Evolutionary conservation across 2,329 filamentous ascomycete genomes (phyloP).

Genomic region (Sporothrix globosa): DNA sequence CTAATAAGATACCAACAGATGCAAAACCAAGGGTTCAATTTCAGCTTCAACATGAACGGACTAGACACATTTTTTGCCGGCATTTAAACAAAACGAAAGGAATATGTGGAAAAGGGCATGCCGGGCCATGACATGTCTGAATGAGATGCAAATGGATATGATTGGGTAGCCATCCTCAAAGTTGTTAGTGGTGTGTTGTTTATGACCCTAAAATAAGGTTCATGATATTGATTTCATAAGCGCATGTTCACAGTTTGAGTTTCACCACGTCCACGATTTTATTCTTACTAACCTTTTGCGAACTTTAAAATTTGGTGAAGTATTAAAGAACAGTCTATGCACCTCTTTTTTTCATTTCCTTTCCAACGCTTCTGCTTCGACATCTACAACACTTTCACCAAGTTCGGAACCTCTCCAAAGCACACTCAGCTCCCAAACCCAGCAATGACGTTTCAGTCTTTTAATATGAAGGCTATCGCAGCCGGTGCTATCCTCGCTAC

Average conservation of each 20-base stretch:
- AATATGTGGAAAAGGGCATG: too few species aligned
- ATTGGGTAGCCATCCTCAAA: background rate
- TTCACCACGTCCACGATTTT: too few species aligned
- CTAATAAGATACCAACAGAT: conserved; percentile 32
- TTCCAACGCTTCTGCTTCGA: background rate
- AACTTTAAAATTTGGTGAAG: background rate
- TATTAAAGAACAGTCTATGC: background rate
- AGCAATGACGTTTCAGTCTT: background rate
- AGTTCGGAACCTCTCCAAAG: background rate
- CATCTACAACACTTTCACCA: background rate
- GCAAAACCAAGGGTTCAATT: conserved; percentile 36
- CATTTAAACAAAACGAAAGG: conserved; percentile 21
- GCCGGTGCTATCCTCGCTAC: background rate
- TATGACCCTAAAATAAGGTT: background rate
- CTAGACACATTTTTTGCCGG: conserved; percentile 31
- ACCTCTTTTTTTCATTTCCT: background rate
- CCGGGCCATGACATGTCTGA: background rate
- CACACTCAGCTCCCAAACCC: background rate
- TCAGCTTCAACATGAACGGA: conserved; percentile 36
- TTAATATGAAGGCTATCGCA: background rate
- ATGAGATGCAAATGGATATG: background rate
- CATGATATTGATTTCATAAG: background rate
- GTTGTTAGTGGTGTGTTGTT: background rate
- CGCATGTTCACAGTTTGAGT: background rate
- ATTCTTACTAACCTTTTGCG: background rate